Evolutionary conservation across 164 flowering plant species (phyloP), one percentile per base, ranked within the genome.

Genomic region (Berberis vulgaris): DNA sequence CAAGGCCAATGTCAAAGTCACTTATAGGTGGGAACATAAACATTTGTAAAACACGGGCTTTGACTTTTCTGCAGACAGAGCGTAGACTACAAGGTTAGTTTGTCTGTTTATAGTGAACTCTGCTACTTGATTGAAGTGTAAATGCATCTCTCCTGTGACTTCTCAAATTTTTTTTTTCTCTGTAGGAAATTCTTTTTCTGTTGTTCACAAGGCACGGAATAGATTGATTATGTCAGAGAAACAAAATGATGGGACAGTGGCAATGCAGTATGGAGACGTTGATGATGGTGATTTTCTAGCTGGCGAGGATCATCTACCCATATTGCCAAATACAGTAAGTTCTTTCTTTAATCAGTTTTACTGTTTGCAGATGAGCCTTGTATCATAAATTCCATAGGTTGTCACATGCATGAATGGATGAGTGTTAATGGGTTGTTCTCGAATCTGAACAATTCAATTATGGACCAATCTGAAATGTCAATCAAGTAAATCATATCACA

Each of bases 251-350:
- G 97, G 97, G 49, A 79, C 86, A 59, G 95, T 91, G 49, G 94
- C 91, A 58, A 68, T 85, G 80, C 76, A 72, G 69, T 82, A 75
- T 73, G 97, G 97, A 43, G 97, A 91, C 8, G 59, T 80, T 54
- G 92, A 84, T 9, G 85, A 81, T 42, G 50, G 54, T 64, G 90
- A 85, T 60, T 63, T 78, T 72, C 60, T 78, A 61, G 62, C 74
- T 50, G 81, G 50, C 26, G 90, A 87, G 77, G 96, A 91, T 44
- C 59, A 71, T 79, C 81, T 88, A 62, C 96, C 93, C 9, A 72
- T 87, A 41, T 61, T 91, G 73, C 94, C 97, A 13, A 89, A 82
- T 77, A 77, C 90, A 63, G 97, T 91, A 67, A 79, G 97, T 79
- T 67, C 49, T 4, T 43, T 49, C 3, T 9, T 45, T 9, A 10